Conservation (phyloP, 176 grass and related monocot genomes). For the Rhynchospora pubera region DNA sequence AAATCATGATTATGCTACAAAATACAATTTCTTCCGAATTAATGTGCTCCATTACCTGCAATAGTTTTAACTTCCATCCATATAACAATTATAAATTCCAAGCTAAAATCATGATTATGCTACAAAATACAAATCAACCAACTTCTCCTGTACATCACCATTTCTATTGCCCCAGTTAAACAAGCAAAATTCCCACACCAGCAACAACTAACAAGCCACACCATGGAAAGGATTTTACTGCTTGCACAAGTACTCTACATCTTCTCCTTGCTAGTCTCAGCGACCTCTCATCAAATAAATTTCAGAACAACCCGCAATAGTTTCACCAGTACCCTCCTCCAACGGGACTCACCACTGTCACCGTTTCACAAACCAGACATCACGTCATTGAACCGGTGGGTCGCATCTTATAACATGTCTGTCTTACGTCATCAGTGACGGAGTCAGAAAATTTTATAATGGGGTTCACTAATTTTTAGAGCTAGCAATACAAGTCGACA, state of each 20-base stretch:
- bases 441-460: no score
- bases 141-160: not conserved
- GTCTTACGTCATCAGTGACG: no score
- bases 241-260: not conserved
- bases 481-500: no score
- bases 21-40: no score
- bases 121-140: not conserved
- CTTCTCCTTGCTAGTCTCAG: not conserved
- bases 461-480: no score
- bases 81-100: no score
- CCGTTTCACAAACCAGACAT: slow-evolving; percentile 3
- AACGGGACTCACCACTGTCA: slow-evolving; percentile 7
- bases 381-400: not conserved
- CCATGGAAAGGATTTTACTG: not conserved
- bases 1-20: not conserved
- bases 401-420: not conserved
- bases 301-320: not conserved
- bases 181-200: not conserved
- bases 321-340: slow-evolving; percentile 9
- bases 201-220: not conserved
- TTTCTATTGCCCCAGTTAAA: not conserved
- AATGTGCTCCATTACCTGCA: no score
- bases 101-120: no score
- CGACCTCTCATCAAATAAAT: not conserved
- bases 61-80: no score